phyloP scores from a whole-genome alignment of 2,329 filamentous ascomycete genomes.

The Emergomyces pasteurianus region DNA sequence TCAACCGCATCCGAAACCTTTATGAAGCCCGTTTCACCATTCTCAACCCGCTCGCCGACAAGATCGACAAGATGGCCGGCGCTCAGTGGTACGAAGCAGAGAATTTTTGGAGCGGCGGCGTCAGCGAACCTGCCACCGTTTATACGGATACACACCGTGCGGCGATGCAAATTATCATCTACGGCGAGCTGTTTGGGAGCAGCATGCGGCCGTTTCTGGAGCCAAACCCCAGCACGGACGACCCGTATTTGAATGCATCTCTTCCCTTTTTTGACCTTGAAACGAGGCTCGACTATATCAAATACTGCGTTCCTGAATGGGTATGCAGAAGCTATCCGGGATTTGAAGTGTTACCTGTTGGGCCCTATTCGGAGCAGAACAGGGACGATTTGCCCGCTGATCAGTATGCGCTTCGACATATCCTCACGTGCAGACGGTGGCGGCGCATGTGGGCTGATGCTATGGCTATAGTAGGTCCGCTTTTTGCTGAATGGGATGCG shows the following conservation, averaged over 20 bases:
- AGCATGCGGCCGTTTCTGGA: conserved; percentile 16
- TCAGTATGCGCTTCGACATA: conserved; percentile 10
- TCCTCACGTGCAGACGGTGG: conserved; percentile 18
- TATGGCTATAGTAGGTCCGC: conserved; percentile 7
- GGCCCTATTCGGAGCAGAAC: conserved; percentile 4
- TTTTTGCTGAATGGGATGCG: not conserved
- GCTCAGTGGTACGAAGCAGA: conserved; percentile 16
- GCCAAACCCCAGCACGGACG: not conserved
- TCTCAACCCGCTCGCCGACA: conserved; percentile 22
- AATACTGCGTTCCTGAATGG: conserved; percentile 20
- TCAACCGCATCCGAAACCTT: conserved; percentile 20
- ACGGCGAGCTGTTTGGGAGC: conserved; percentile 21
- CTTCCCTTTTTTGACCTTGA: conserved; percentile 8
- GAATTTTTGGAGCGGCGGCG: conserved; percentile 23
- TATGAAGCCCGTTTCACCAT: conserved; percentile 18
- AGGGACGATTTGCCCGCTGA: not conserved
- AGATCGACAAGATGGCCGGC: conserved; percentile 24
- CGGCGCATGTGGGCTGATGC: conserved; percentile 16
- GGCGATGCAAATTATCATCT: conserved; percentile 22
- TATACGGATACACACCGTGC: conserved; percentile 13
- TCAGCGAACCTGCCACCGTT: conserved; percentile 19
- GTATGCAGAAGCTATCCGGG: conserved; percentile 4
- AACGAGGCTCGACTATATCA: conserved; percentile 20
- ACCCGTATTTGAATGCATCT: not conserved
- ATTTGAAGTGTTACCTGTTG: conserved; percentile 1